Evolutionary conservation across 768 basidiomycete genomes (phyloP).

Genomic region (Rhizopogon sp.): DNA sequence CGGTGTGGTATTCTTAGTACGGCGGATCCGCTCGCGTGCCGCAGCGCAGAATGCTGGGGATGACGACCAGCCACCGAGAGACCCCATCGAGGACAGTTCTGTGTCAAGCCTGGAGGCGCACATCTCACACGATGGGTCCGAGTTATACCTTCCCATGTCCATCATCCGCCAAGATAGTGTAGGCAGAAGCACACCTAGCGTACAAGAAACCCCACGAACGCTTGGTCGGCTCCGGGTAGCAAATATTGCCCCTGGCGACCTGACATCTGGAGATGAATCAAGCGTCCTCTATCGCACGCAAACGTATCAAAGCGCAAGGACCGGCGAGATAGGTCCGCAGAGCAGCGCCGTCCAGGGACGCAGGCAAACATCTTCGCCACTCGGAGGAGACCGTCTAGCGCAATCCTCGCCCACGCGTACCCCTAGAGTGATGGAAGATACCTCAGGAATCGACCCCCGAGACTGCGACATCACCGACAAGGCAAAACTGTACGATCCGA

Average conservation of each 20-base stretch:
- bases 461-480: slow-evolving; percentile 3
- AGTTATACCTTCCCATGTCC: slow-evolving; percentile 20
- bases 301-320: not conserved
- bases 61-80: slow-evolving; percentile 28
- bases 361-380: slow-evolving; percentile 19
- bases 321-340: slow-evolving; percentile 12
- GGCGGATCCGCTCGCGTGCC: slow-evolving; percentile 39
- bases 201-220: slow-evolving; percentile 28
- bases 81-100: slow-evolving; percentile 6
- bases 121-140: slow-evolving; percentile 3
- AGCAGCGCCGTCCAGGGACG: slow-evolving; percentile 9
- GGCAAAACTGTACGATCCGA: not conserved
- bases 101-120: slow-evolving; percentile 2
- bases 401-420: slow-evolving; percentile 14
- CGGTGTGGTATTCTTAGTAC: slow-evolving; percentile 43
- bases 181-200: slow-evolving; percentile 11
- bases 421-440: slow-evolving; percentile 5
- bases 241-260: slow-evolving; percentile 45
- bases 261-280: slow-evolving; percentile 28
- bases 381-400: slow-evolving; percentile 23
- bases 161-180: slow-evolving; percentile 17
- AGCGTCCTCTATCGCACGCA: not conserved
- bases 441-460: slow-evolving; percentile 7
- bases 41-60: slow-evolving; percentile 31
- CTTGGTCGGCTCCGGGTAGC: slow-evolving; percentile 44